Percentiles rank a stretch among this genome's conserved stretches.
phyloP scores from a whole-genome alignment of 805 yeast genomes.

The Torulaspora quercuum region DNA sequence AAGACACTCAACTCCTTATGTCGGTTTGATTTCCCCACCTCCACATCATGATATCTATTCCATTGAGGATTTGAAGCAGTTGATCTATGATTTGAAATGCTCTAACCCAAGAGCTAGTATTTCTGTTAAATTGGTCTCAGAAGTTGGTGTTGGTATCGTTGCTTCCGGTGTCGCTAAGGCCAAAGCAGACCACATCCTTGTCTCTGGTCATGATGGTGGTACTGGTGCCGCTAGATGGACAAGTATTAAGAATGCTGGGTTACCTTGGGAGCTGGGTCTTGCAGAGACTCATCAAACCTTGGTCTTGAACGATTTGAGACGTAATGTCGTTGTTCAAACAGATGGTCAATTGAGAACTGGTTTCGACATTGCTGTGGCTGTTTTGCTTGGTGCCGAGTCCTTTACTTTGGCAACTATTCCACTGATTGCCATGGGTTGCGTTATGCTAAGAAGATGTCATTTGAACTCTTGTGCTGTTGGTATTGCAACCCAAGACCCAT shows the following conservation, averaged over 20 bases:
- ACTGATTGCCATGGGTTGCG: slow-evolving; percentile 94
- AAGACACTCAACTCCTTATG: slow-evolving; percentile 94
- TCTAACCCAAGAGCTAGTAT: slow-evolving; percentile 96
- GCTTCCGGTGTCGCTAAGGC: slow-evolving; percentile 99
- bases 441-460: slow-evolving; percentile 94
- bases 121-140: slow-evolving; percentile 93
- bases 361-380: slow-evolving; percentile 93
- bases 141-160: slow-evolving; percentile 98
- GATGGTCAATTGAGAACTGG: slow-evolving; percentile 98
- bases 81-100: slow-evolving; percentile 94
- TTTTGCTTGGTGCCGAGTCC: slow-evolving; percentile 95
- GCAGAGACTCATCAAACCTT: slow-evolving; percentile 98
- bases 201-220: slow-evolving; percentile 99
- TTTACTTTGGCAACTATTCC: slow-evolving; percentile 99
- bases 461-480: slow-evolving; percentile 96
- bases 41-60: slow-evolving; percentile 99
- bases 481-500: slow-evolving; percentile 97
- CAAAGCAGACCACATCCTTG: slow-evolving; percentile 92
- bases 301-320: slow-evolving; percentile 92
- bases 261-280: slow-evolving; percentile 97
- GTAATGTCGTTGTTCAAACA: slow-evolving; percentile 93
- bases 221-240: slow-evolving; percentile 99
- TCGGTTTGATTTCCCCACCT: slow-evolving; percentile 95
- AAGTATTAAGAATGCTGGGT: slow-evolving; percentile 93
- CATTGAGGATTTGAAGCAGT: slow-evolving; percentile 94